A percentile compares a stretch with the other conserved stretches of the same genome.
Conservation (phyloP, 2,329 filamentous ascomycete species). For the Fusarium sp. region DNA sequence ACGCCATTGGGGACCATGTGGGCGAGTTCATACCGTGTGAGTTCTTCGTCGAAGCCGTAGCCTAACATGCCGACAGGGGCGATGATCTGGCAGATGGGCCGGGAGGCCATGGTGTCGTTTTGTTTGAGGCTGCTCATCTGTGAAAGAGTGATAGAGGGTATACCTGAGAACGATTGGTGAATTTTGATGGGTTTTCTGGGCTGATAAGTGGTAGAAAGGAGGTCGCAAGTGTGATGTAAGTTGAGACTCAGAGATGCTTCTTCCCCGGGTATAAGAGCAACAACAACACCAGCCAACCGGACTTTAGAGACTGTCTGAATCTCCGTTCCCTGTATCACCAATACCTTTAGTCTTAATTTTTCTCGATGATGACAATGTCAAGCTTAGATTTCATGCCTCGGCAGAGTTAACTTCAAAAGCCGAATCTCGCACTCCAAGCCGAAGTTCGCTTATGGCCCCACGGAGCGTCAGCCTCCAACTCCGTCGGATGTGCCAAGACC, state of each 20-base stretch:
- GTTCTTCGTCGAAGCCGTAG: constrained; percentile 57
- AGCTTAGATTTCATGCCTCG: background rate
- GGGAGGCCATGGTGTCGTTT: background rate
- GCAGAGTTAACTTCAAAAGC: background rate
- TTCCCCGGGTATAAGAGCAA: background rate
- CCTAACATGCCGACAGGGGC: constrained; percentile 63
- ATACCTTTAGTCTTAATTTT: background rate
- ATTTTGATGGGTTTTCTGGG: background rate
- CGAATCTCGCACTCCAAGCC: background rate
- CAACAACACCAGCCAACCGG: background rate
- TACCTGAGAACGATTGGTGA: background rate
- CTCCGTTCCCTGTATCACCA: background rate
- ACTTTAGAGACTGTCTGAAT: background rate
- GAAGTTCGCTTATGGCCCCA: background rate
- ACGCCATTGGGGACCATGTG: constrained; percentile 43
- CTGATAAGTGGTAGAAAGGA: background rate
- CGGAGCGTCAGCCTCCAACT: background rate
- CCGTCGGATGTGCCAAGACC: background rate
- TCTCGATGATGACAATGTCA: background rate
- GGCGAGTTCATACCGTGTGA: constrained; percentile 43
- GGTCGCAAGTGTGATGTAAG: background rate
- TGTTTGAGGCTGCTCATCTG: background rate
- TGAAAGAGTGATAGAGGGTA: background rate
- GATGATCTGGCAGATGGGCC: constrained; percentile 54
- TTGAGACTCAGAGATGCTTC: background rate